Evolutionary conservation across 345 rosid species (phyloP), one percentile per base, ranked within the genome.

Genomic region (Geranium rotundifolium): DNA sequence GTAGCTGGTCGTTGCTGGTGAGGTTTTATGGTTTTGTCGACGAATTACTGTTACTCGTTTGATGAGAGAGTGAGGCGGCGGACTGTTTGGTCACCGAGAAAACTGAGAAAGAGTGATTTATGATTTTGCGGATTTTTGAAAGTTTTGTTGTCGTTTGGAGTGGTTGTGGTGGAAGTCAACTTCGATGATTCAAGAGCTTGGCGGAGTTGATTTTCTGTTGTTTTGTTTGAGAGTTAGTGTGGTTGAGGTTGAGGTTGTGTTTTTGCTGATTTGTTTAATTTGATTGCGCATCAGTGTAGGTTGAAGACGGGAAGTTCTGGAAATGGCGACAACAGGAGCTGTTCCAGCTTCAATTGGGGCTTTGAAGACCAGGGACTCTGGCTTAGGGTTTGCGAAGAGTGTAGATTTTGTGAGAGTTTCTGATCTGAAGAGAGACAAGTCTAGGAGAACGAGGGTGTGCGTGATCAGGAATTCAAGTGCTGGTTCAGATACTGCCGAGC

Each of bases 291-390:
- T 58, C 27, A 55, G 61, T 41, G 69, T 60, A 67, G 79, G 71
- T 23, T 68, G 68, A 64, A 34, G 50, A 56, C 58, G 30, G 58
- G 61, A 59, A n/a, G 61, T 29, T 18, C 71, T 68, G 63, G 65
- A 73, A 71, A 87, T 89, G 99, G 87, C 90, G 59, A 81, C 41
- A 4, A 34, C 86, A 55, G 99, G 95, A 66, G 64, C 84, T 16
- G 81, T 86, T 19, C 82, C 95, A 15, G 76, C 92, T 62, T 80
- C 92, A 0, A 80, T 86, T 75, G 58, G 84, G 8, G 95, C 87
- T 63, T 68, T 90, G 41, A 90, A 87, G 72, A 65, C 64, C 59
- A 70, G 75, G 68, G 88, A 86, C 41, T 59, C 84, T 9, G 72
- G 84, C 69, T 71, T 86, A 13, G 88, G 97, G 10, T 88, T 85